Evolutionary conservation across 257 asterid genomes (phyloP).

Genomic region (Solanum pinnatisectum): DNA sequence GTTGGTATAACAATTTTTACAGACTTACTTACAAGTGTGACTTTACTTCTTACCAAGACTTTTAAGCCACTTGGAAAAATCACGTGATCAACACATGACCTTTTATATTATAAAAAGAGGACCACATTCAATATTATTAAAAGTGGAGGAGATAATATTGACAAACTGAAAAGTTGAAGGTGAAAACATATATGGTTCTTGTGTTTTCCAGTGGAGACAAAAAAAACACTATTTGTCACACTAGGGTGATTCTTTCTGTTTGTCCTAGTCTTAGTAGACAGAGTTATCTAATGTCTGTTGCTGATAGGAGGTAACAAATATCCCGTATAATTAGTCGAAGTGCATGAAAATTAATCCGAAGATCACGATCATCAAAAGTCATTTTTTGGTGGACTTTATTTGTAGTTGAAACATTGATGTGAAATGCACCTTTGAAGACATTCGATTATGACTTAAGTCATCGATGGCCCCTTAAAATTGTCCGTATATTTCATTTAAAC

Average conservation of each 20-base stretch:
- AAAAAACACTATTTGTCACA: too few relatives aligned
- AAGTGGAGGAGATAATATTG: slow-evolving; percentile 13
- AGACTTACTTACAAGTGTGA: neutral
- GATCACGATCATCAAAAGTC: neutral
- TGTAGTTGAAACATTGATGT: neutral
- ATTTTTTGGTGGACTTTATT: neutral
- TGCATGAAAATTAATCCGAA: too few relatives aligned
- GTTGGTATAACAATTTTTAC: neutral
- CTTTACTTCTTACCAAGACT: neutral
- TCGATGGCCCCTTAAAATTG: too few relatives aligned
- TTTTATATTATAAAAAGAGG: slow-evolving; percentile 1
- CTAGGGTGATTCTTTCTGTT: neutral
- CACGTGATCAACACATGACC: slow-evolving; percentile 34
- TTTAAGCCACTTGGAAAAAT: slow-evolving; percentile 5
- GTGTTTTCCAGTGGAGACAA: neutral
- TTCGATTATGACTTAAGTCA: neutral
- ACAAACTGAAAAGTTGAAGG: slow-evolving; percentile 32
- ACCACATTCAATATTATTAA: slow-evolving; percentile 4
- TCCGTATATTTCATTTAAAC: too few relatives aligned
- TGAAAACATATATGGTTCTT: neutral
- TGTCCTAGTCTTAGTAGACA: fast-evolving
- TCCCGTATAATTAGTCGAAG: fast-evolving
- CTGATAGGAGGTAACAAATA: fast-evolving
- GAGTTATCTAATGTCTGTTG: neutral
- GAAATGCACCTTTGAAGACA: neutral